phyloP scores from a whole-genome alignment of 2,329 filamentous ascomycete genomes.

The Esteya vermicola region DNA sequence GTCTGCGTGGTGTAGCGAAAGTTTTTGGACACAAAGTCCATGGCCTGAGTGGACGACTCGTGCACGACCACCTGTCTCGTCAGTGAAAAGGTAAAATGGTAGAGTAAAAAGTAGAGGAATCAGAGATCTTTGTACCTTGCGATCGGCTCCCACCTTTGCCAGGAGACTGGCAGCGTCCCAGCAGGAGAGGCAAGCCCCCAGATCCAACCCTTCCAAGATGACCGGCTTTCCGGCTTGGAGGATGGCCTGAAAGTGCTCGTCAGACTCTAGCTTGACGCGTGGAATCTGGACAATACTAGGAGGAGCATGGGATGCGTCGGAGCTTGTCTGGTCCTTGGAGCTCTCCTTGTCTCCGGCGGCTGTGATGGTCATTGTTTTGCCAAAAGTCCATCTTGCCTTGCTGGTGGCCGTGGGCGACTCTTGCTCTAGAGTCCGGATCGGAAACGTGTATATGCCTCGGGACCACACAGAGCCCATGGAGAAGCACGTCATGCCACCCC shows the following conservation, averaged over 20 bases:
- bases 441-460: conserved; percentile 35
- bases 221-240: conserved; percentile 44
- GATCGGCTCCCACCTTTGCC: conserved; percentile 42
- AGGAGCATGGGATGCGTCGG: too few species aligned
- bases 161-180: conserved; percentile 61
- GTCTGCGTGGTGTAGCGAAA: conserved; percentile 58
- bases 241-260: conserved; percentile 44
- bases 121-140: too few species aligned
- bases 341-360: neutral
- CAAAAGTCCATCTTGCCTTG: conserved; percentile 3
- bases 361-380: conserved; percentile 5
- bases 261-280: conserved; percentile 34
- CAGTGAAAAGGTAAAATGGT: too few species aligned
- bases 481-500: conserved; percentile 79
- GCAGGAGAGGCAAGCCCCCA: conserved; percentile 50
- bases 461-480: conserved; percentile 86
- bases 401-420: neutral
- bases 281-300: conserved; percentile 25
- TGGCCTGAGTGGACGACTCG: conserved; percentile 46
- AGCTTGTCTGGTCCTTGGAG: too few species aligned
- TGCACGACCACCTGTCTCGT: conserved; percentile 69
- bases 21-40: conserved; percentile 77
- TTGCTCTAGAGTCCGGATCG: neutral
- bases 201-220: conserved; percentile 48
- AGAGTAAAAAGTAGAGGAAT: too few species aligned